Evolutionary conservation across 805 yeast species (phyloP).

Genomic region (Starmerella bombicola): DNA sequence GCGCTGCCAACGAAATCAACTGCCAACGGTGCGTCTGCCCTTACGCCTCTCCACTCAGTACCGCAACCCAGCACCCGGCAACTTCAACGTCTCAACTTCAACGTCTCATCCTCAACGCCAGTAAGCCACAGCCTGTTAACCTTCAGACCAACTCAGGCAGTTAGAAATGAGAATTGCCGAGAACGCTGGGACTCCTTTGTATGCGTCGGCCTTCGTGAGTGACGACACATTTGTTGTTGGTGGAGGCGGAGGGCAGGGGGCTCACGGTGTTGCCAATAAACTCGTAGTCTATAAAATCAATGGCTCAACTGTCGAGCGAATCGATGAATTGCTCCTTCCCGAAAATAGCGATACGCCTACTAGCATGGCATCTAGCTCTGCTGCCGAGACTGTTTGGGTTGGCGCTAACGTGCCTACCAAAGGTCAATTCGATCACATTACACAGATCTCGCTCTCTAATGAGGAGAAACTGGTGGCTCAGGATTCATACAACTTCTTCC

Average conservation of each 20-base stretch:
- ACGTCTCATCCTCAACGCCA: too few species aligned
- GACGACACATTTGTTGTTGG: slow-evolving; percentile 52
- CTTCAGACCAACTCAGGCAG: too few species aligned
- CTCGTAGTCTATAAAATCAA: slow-evolving; percentile 28
- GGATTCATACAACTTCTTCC: slow-evolving; percentile 6
- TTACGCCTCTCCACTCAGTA: too few species aligned
- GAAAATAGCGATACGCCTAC: slow-evolving; percentile 71
- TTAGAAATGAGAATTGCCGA: background rate
- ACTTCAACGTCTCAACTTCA: too few species aligned
- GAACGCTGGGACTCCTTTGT: slow-evolving; percentile 44
- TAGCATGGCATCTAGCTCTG: slow-evolving; percentile 47
- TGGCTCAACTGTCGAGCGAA: slow-evolving; percentile 1
- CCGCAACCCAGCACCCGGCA: too few species aligned
- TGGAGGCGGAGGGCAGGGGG: slow-evolving; percentile 96
- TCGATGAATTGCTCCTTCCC: slow-evolving; percentile 21
- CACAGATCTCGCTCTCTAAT: slow-evolving; percentile 26
- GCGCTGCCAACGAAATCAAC: too few species aligned
- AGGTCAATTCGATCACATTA: slow-evolving; percentile 55
- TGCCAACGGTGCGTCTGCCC: too few species aligned
- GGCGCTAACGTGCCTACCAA: slow-evolving; percentile 17
- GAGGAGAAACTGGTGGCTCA: slow-evolving; percentile 3
- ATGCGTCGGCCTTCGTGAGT: slow-evolving; percentile 59
- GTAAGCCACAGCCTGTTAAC: too few species aligned
- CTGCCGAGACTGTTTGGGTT: slow-evolving; percentile 35
- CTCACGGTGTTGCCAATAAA: slow-evolving; percentile 77